A percentile compares a stretch with the other conserved stretches of the same genome.
phyloP scores from a whole-genome alignment of 192 early-diverging fungal genomes.

The Coemansia sp. region DNA sequence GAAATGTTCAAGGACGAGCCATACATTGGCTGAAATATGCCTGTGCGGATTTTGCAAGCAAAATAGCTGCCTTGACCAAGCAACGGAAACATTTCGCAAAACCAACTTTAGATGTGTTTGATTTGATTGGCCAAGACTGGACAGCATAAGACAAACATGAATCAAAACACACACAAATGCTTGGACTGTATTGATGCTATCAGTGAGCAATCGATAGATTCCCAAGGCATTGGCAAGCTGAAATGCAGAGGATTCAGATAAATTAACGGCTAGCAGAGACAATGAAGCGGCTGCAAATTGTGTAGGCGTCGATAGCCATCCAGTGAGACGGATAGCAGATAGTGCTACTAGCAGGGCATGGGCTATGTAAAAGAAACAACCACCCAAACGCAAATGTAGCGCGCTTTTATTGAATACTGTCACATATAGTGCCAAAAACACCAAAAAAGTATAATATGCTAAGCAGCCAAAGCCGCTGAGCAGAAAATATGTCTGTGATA shows the following conservation, averaged over 20 bases:
- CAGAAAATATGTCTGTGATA: not conserved
- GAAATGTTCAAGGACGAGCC: too few species aligned
- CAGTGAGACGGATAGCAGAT: conserved; percentile 1
- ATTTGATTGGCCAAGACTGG: conserved; percentile 2
- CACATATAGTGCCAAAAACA: not conserved
- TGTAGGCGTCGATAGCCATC: not conserved
- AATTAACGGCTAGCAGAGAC: not conserved
- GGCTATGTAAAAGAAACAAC: not conserved
- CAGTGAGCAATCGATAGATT: conserved; percentile 7
- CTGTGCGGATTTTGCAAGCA: too few species aligned
- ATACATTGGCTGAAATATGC: too few species aligned
- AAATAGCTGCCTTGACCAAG: conserved; percentile 1
- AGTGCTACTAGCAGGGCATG: not conserved
- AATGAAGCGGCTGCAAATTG: not conserved
- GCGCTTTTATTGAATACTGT: not conserved
- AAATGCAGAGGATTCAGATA: not conserved
- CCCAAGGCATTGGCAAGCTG: conserved; percentile 10
- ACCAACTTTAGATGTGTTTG: not conserved
- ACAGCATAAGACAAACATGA: conserved; percentile 4
- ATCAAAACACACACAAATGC: not conserved
- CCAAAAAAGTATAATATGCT: not conserved
- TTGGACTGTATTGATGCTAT: not conserved
- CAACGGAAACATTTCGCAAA: not conserved
- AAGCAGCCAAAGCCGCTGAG: not conserved
- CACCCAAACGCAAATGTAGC: not conserved